These are phyloP conservation scores for Neocatenulostroma microsporum DNA, from an alignment of 2,329 filamentous ascomycete species.

Conservation along the genomic window DNA sequence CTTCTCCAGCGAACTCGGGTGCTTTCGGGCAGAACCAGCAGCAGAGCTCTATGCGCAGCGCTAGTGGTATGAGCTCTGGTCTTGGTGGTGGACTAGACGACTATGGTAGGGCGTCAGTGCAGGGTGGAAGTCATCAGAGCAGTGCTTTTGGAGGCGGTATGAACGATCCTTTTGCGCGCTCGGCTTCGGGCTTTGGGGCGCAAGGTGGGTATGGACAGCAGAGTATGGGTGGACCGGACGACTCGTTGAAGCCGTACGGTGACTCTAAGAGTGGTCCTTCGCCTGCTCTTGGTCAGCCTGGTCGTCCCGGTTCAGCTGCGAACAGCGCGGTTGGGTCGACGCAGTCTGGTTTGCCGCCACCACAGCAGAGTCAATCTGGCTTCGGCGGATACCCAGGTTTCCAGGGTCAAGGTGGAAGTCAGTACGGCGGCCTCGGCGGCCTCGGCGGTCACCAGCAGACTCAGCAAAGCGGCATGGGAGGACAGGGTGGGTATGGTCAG, in stretches of 20 bases:
- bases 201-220: constrained; percentile 46
- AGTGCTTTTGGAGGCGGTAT: constrained; percentile 45
- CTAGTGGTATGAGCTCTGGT: constrained; percentile 32
- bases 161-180: constrained; percentile 53
- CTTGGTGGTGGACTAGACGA: constrained; percentile 46
- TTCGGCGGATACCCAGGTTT: constrained; percentile 49
- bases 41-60: constrained; percentile 36
- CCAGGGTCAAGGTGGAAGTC: constrained; percentile 34
- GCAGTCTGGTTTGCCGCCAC: too few species aligned
- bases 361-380: constrained; percentile 49
- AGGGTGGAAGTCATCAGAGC: constrained; percentile 50
- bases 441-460: constrained; percentile 38
- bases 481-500: constrained; percentile 33
- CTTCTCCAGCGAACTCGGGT: constrained; percentile 54
- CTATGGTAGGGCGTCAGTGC: constrained; percentile 48
- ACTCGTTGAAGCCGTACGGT: constrained; percentile 51
- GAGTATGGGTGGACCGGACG: constrained; percentile 40
- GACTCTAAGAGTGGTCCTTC: constrained; percentile 49
- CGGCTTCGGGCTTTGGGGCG: constrained; percentile 49
- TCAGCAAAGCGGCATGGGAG: constrained; percentile 31
- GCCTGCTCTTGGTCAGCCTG: constrained; percentile 52
- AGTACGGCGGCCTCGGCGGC: constrained; percentile 47
- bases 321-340: constrained; percentile 48
- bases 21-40: constrained; percentile 42
- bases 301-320: constrained; percentile 55